Base-by-base conservation (phyloP, 306 rosid species). In the Rubus idaeus region DNA sequence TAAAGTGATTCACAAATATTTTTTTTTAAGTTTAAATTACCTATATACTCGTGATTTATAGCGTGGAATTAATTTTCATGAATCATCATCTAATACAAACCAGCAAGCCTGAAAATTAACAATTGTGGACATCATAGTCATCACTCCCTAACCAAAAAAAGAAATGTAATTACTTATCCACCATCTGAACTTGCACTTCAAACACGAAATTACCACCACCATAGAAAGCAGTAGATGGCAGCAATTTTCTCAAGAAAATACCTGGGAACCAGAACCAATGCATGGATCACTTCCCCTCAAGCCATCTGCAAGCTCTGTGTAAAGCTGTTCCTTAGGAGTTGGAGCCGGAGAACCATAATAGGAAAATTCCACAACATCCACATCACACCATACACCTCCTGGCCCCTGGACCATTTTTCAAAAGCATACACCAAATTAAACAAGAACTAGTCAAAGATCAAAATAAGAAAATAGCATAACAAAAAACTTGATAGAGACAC, bases 331-430 rank as follows among this genome's bases (percentile, higher is more conserved):
- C 83, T 92, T 96, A 50, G 97, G 98, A 51, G 97, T 88, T 79
- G 87, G 86, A 20, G 94, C 99, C 41, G 99, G 99, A 68, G 97
- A 95, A 49, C 98, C 99, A 79, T 77, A 91, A 83, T 96, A 96
- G 42, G 98, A 89, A 90, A 96, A 96, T 82, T 96, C 99, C 77
- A 96, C 97, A 78, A 96, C 98, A 85, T 96, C 99, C 76, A 96
- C 98, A 72, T 96, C 98, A 83, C 99, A 96, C 99, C 99, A 96
- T 66, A 96, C 97, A 71, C 99, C 99, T 81, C 99, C 99, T 26
- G 99, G 99, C 66, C 99, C 99, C 99, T 96, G 84, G 67, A 73
- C 66, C 74, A 79, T 63, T 56, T 77, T 65, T 71, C 39, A 66
- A 41, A 18, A n/a, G 40, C 18, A 46, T 26, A 41, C 23, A 77